These are phyloP conservation scores for Leccinum fibrillosum DNA, from an alignment of 768 basidiomycete species.

Conservation along the genomic window DNA sequence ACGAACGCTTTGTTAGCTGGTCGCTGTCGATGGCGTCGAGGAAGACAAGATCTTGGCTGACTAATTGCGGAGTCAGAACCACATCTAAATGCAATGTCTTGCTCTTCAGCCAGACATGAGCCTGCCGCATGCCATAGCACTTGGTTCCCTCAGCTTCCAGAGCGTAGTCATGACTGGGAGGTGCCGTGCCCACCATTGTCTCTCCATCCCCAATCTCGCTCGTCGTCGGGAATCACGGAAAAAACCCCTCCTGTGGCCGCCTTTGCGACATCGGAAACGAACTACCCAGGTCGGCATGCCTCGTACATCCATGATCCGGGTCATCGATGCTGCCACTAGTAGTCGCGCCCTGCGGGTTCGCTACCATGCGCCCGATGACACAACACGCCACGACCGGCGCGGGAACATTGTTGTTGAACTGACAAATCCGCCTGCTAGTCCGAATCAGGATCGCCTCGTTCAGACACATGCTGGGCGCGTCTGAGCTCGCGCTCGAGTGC, in stretches of 20 bases:
- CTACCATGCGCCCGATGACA: slow-evolving; percentile 27
- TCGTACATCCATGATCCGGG: slow-evolving; percentile 7
- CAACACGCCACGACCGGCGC: slow-evolving; percentile 24
- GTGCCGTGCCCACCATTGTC: no score
- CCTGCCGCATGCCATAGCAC: no score
- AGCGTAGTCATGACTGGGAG: no score
- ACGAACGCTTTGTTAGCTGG: neutral
- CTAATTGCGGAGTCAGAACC: neutral
- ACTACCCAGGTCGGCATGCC: neutral
- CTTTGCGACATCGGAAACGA: neutral
- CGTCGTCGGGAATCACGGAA: slow-evolving; percentile 35
- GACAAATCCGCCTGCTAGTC: slow-evolving; percentile 19
- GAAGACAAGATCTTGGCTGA: neutral
- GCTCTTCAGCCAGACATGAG: no score
- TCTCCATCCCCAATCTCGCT: no score
- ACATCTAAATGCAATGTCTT: no score
- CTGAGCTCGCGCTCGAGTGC: neutral
- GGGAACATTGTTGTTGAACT: slow-evolving; percentile 27
- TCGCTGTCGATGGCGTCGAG: neutral
- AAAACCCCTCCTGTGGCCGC: neutral
- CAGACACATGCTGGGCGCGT: neutral
- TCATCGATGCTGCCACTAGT: slow-evolving; percentile 2
- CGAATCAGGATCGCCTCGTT: no score
- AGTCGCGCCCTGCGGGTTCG: slow-evolving; percentile 17
- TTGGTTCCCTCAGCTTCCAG: no score